A percentile compares a stretch with the other conserved stretches of the same genome.
Evolutionary conservation across 1,284 basidiomycete species (phyloP).

Genomic region (Nidula niveotomentosa): DNA sequence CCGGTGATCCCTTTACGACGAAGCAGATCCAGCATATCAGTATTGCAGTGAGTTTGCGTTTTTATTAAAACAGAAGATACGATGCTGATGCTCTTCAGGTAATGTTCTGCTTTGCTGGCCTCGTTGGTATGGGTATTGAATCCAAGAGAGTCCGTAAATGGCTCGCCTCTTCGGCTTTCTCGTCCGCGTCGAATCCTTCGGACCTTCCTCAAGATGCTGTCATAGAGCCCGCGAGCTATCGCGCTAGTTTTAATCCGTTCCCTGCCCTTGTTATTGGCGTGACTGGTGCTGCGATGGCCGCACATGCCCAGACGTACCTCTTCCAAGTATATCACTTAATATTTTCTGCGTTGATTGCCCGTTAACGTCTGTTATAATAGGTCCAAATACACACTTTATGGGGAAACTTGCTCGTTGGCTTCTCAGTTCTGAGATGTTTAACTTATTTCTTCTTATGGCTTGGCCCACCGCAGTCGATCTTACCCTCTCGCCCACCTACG

Average conservation of each 20-base stretch:
- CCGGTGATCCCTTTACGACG: conserved; percentile 86
- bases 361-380: conserved; percentile 26
- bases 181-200: conserved; percentile 35
- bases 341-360: too few species aligned
- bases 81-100: conserved; percentile 29
- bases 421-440: conserved; percentile 74
- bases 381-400: conserved; percentile 90
- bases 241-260: conserved; percentile 90
- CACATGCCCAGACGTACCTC: conserved; percentile 87
- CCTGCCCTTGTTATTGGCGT: conserved; percentile 92
- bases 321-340: conserved; percentile 64
- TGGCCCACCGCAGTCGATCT: conserved; percentile 68
- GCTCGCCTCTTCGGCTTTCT: conserved; percentile 58
- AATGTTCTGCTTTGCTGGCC: conserved; percentile 96
- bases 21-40: conserved; percentile 96
- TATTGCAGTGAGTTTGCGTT: conserved; percentile 68
- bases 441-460: conserved; percentile 97
- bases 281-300: conserved; percentile 95
- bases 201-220: conserved; percentile 39
- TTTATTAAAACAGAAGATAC: too few species aligned
- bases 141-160: conserved; percentile 70
- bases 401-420: conserved; percentile 89
- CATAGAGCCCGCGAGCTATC: conserved; percentile 71
- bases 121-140: conserved; percentile 90
- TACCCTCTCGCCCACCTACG: conserved; percentile 93